Evolutionary conservation across 495 filamentous ascomycete species (phyloP).

Genomic region (Hypomontagnella monticulosa): DNA sequence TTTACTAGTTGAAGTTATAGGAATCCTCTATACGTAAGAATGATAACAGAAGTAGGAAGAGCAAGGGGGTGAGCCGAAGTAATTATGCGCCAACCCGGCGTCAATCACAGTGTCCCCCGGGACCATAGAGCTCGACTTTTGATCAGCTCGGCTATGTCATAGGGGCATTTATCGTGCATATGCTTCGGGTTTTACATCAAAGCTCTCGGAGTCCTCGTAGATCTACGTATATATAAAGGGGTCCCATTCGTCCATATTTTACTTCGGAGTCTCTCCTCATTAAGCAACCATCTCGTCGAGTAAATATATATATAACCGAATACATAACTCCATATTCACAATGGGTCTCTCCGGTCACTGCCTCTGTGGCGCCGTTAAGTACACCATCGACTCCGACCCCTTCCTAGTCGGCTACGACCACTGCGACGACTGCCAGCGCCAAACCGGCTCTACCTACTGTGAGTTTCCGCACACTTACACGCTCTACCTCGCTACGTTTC

Average conservation of each 20-base stretch:
- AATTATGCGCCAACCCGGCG: conserved; percentile 16
- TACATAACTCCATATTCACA: conserved; percentile 40
- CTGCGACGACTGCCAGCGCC: conserved; percentile 78
- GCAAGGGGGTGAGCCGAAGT: conserved; percentile 7
- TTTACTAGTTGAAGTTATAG: not conserved
- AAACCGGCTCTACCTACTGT: conserved; percentile 76
- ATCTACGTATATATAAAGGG: conserved; percentile 23
- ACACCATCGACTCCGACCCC: conserved; percentile 67
- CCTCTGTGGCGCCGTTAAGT: conserved; percentile 74
- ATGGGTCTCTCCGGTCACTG: conserved; percentile 76
- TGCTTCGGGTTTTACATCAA: conserved; percentile 8
- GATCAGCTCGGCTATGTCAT: conserved; percentile 31
- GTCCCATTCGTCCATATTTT: not conserved
- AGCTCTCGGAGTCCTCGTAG: not conserved
- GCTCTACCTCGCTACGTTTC: not conserved
- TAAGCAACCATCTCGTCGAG: not conserved
- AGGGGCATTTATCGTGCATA: conserved; percentile 19
- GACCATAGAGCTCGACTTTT: conserved; percentile 10
- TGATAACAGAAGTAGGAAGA: conserved; percentile 24
- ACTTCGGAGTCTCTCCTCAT: not conserved
- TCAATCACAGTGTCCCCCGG: not conserved
- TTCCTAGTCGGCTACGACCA: conserved; percentile 71
- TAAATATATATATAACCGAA: conserved; percentile 1
- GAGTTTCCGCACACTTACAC: conserved; percentile 24
- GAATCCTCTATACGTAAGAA: conserved; percentile 15